phyloP scores from a whole-genome alignment of 2,329 filamentous ascomycete species.

The Aspergillus ruber region DNA sequence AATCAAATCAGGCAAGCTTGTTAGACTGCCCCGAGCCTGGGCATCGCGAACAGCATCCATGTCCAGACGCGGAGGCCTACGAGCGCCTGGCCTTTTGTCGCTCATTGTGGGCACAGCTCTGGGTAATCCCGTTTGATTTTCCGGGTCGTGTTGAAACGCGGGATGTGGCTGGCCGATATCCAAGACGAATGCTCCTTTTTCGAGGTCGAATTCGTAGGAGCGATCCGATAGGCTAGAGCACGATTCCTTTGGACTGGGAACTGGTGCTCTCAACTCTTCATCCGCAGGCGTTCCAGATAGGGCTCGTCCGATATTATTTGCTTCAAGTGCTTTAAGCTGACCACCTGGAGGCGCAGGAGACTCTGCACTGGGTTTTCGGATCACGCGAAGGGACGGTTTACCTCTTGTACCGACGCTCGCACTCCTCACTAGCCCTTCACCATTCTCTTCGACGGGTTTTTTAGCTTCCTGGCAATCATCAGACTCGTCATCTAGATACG shows the following conservation, averaged over 20 bases:
- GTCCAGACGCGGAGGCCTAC: conserved; percentile 65
- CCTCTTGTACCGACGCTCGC: conserved; percentile 39
- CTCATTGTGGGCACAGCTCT: conserved; percentile 32
- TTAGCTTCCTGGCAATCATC: conserved; percentile 15
- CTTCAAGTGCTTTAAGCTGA: conserved; percentile 2
- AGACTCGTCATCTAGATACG: conserved; percentile 25
- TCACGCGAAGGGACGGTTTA: conserved; percentile 37
- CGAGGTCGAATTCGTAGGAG: conserved; percentile 23
- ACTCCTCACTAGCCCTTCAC: conserved; percentile 30
- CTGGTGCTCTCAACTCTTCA: background rate
- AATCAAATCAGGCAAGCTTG: conserved; percentile 87
- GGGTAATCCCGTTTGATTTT: conserved; percentile 21
- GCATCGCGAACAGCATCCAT: conserved; percentile 75
- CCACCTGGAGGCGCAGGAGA: conserved; percentile 11
- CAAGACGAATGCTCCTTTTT: conserved; percentile 28
- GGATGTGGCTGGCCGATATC: conserved; percentile 6
- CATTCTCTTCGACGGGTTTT: conserved; percentile 12
- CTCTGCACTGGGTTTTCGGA: conserved; percentile 25
- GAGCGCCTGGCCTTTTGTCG: conserved; percentile 31
- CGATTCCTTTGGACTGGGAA: conserved; percentile 12
- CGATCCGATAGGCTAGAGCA: conserved; percentile 13
- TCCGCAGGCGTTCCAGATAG: background rate
- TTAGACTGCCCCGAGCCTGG: conserved; percentile 80
- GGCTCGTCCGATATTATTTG: conserved; percentile 11
- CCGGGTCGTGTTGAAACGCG: conserved; percentile 7